These are phyloP conservation scores for Sodiomyces alkalinus DNA, from an alignment of 2,329 filamentous ascomycete species.

Conservation along the genomic window DNA sequence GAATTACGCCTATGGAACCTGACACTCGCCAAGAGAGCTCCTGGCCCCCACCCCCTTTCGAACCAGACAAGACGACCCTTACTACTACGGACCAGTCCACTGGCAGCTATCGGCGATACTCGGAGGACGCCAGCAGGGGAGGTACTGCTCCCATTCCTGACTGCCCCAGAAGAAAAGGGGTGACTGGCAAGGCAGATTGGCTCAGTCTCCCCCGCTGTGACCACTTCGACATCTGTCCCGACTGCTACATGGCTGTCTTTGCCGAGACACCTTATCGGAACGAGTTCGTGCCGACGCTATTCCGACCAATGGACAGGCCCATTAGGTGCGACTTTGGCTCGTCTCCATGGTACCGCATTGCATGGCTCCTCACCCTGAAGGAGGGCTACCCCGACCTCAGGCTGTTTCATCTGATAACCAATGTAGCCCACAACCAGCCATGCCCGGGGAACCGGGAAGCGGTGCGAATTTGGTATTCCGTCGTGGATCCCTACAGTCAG, in stretches of 20 bases:
- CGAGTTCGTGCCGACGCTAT: conserved; percentile 47
- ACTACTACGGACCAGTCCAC: conserved; percentile 21
- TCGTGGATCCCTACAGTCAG: conserved; percentile 53
- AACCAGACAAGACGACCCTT: conserved; percentile 20
- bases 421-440: conserved; percentile 28
- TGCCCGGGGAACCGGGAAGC: conserved; percentile 42
- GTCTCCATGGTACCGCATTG: conserved; percentile 66
- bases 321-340: conserved; percentile 67
- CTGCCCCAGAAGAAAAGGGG: conserved; percentile 51
- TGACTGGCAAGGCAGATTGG: conserved; percentile 60
- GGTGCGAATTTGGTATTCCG: conserved; percentile 57
- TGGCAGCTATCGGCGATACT: conserved; percentile 35
- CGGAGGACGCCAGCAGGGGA: conserved; percentile 32
- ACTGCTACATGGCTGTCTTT: conserved; percentile 61
- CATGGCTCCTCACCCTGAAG: conserved; percentile 67
- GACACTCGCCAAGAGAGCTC: conserved; percentile 10
- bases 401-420: conserved; percentile 51
- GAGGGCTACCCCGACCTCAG: conserved; percentile 49
- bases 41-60: conserved; percentile 32
- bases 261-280: conserved; percentile 50
- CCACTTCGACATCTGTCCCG: conserved; percentile 68
- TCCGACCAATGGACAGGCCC: conserved; percentile 38
- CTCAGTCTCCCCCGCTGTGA: conserved; percentile 57
- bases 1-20: no score
- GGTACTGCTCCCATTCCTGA: conserved; percentile 38